Evolutionary conservation across 352 stramenopile species (phyloP).

Genomic region (Phytophthora palmivora): DNA sequence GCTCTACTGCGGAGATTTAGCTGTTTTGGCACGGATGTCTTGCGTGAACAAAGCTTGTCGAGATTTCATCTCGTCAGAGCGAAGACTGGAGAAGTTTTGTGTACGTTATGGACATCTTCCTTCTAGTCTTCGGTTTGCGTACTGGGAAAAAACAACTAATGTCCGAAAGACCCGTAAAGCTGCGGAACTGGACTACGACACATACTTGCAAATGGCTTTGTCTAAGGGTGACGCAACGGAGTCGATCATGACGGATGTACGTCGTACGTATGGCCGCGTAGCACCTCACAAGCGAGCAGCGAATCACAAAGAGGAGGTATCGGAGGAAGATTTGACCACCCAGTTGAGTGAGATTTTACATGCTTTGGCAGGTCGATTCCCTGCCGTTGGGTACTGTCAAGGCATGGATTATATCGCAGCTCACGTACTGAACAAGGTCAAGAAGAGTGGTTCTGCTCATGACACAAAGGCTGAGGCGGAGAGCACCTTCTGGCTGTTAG

Average conservation of each 20-base stretch:
- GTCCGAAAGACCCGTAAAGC: constrained; percentile 49
- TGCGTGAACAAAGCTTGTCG: constrained; percentile 64
- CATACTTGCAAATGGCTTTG: constrained; percentile 84
- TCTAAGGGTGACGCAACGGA: constrained; percentile 88
- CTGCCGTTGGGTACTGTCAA: constrained; percentile 88
- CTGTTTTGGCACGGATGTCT: constrained; percentile 51
- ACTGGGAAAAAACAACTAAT: constrained; percentile 72
- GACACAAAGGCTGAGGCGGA: constrained; percentile 69
- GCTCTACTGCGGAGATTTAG: constrained; percentile 68
- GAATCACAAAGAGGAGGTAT: constrained; percentile 63
- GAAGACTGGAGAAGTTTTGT: constrained; percentile 80
- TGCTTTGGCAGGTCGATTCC: constrained; percentile 77
- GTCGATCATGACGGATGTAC: constrained; percentile 85
- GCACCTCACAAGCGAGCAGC: constrained; percentile 75
- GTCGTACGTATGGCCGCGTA: constrained; percentile 83
- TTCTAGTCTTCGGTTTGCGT: constrained; percentile 62
- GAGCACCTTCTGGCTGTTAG: constrained; percentile 82
- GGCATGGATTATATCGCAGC: constrained; percentile 91
- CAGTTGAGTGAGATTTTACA: constrained; percentile 87
- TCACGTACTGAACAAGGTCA: constrained; percentile 83
- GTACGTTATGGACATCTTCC: constrained; percentile 80
- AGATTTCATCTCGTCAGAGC: constrained; percentile 71
- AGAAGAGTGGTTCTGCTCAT: constrained; percentile 51
- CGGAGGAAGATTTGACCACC: constrained; percentile 74
- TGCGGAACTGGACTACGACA: constrained; percentile 83